These are phyloP conservation scores for Sugiyamaella pinicola DNA, from an alignment of 1,139 yeast genomes.

Conservation along the genomic window DNA sequence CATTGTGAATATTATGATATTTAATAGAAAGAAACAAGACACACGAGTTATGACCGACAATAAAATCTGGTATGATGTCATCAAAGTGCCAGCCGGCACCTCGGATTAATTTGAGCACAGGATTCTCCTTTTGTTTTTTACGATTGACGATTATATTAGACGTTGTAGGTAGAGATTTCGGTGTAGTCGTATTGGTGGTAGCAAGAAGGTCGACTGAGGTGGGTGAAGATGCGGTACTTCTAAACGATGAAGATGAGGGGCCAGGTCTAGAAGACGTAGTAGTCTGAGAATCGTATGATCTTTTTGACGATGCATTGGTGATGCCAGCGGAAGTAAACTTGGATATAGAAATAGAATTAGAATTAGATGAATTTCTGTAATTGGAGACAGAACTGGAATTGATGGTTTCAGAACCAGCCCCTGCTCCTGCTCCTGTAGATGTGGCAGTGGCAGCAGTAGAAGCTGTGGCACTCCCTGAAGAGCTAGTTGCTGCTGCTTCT, in stretches of 20 bases:
- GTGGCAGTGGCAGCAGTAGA: neutral
- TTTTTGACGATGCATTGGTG: neutral
- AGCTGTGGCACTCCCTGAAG: neutral
- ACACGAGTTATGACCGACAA: slow-evolving; percentile 67
- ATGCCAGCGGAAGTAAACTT: neutral
- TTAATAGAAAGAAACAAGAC: slow-evolving; percentile 71
- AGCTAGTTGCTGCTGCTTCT: neutral
- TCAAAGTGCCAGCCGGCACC: slow-evolving; percentile 54
- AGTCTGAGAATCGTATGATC: slow-evolving; percentile 1
- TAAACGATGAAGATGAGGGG: slow-evolving; percentile 2
- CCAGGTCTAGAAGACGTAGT: neutral
- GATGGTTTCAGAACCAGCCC: too few relatives aligned
- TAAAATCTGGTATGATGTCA: slow-evolving; percentile 55
- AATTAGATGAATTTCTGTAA: neutral
- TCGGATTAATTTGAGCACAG: slow-evolving; percentile 52
- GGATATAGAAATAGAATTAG: slow-evolving; percentile 1
- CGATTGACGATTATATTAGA: slow-evolving; percentile 14
- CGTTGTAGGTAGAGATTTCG: neutral
- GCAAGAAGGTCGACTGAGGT: neutral
- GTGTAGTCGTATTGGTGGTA: neutral
- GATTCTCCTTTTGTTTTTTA: slow-evolving; percentile 58
- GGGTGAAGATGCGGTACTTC: neutral
- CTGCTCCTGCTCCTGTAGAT: neutral
- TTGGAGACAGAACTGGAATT: neutral
- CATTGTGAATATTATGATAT: slow-evolving; percentile 86